Conservation (phyloP, 257 asterid species). For the Cordia subcordata region DNA sequence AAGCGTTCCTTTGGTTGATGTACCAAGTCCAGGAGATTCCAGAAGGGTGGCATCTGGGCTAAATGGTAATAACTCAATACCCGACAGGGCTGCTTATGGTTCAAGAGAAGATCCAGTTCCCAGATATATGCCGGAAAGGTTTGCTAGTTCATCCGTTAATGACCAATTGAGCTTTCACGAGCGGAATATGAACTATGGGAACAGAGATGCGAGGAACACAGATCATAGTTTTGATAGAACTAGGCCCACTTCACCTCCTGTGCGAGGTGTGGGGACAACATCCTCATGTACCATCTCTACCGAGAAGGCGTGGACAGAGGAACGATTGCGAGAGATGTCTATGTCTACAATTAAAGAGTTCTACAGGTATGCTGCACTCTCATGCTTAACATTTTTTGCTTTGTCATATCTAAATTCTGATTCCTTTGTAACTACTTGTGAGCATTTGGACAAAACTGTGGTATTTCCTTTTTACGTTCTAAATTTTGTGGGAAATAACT, state of each 20-base stretch:
- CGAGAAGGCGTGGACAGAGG: constrained; percentile 48
- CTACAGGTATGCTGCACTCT: constrained; percentile 50
- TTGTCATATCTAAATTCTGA: not conserved
- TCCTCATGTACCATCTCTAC: constrained; percentile 23
- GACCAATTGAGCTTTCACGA: constrained; percentile 29
- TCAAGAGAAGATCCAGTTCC: constrained; percentile 48
- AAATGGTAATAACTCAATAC: constrained; percentile 49
- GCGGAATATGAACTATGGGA: constrained; percentile 20
- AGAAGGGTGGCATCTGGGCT: constrained; percentile 52
- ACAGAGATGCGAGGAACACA: constrained; percentile 20
- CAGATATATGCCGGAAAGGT: constrained; percentile 50
- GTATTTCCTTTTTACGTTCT: too few relatives aligned
- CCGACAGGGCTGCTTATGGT: constrained; percentile 53
- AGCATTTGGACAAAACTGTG: too few relatives aligned
- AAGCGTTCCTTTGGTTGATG: constrained; percentile 8
- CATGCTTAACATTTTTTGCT: not conserved
- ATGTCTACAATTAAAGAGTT: constrained; percentile 72
- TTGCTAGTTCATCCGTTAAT: constrained; percentile 30
- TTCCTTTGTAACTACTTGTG: not conserved
- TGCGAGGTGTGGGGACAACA: constrained; percentile 19
- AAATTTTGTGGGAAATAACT: not conserved
- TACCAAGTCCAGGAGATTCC: constrained; percentile 37
- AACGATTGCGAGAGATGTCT: constrained; percentile 55
- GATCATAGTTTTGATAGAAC: constrained; percentile 22
- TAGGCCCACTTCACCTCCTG: constrained; percentile 33